Evolutionary conservation across 2,329 filamentous ascomycete genomes (phyloP).

Genomic region (Claviceps cyperi): DNA sequence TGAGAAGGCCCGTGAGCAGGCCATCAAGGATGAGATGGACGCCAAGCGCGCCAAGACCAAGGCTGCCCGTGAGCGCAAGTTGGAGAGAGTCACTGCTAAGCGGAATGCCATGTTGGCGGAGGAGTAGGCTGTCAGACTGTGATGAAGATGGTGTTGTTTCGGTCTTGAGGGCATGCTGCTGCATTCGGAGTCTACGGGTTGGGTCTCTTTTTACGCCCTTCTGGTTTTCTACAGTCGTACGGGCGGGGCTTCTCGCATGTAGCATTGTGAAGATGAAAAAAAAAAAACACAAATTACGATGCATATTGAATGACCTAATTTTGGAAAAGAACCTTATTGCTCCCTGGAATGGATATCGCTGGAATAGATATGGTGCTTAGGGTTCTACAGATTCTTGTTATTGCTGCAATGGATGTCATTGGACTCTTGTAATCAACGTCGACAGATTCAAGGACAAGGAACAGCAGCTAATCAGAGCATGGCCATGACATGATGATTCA

Average conservation of each 20-base stretch:
- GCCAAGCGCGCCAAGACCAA: constrained; percentile 99
- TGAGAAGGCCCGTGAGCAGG: constrained; percentile 91
- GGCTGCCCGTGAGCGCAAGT: constrained; percentile 97
- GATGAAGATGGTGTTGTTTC: constrained; percentile 21
- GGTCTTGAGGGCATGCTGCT: constrained; percentile 40
- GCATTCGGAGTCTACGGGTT: constrained; percentile 47
- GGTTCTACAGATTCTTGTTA: no score
- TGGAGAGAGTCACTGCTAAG: constrained; percentile 85
- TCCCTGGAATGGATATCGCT: no score
- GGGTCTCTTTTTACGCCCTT: constrained; percentile 35
- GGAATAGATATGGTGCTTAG: no score
- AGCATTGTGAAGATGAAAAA: constrained; percentile 29
- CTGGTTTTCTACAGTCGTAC: constrained; percentile 32
- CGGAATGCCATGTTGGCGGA: constrained; percentile 71
- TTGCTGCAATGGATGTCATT: no score
- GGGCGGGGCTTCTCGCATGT: constrained; percentile 40
- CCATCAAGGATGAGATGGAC: constrained; percentile 99
- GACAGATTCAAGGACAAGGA: no score
- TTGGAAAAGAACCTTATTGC: neutral
- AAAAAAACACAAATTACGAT: constrained; percentile 35
- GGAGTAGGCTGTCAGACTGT: constrained; percentile 32
- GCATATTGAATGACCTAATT: constrained; percentile 11
- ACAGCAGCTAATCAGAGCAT: no score
- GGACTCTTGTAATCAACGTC: no score
- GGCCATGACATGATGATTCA: no score